phyloP scores from a whole-genome alignment of 805 yeast genomes.

The Lipomyces yamadae region DNA sequence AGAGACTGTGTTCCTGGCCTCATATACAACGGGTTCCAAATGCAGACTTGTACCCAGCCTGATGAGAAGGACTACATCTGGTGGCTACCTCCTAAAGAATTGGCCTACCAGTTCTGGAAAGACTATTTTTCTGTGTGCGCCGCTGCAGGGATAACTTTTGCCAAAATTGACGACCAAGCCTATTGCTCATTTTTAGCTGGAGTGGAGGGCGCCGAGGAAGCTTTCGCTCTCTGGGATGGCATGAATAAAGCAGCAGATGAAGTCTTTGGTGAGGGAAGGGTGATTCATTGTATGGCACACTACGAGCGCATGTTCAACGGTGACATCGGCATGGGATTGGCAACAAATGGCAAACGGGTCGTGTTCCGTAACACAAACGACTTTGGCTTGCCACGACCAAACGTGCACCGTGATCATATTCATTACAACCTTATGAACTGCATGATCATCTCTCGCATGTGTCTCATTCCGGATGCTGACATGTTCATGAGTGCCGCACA shows the following conservation, averaged over 20 bases:
- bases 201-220: slow-evolving; percentile 14
- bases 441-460: slow-evolving; percentile 9
- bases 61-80: slow-evolving; percentile 13
- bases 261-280: slow-evolving; percentile 9
- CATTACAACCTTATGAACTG: slow-evolving; percentile 14
- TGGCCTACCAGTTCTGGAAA: slow-evolving; percentile 14
- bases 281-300: slow-evolving; percentile 19
- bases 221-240: slow-evolving; percentile 16
- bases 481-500: slow-evolving; percentile 19
- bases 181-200: slow-evolving; percentile 9
- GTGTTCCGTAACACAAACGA: slow-evolving; percentile 16
- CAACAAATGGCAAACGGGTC: slow-evolving; percentile 5
- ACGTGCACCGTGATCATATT: slow-evolving; percentile 13
- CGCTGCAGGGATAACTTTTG: slow-evolving; percentile 14
- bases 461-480: slow-evolving; percentile 15
- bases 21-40: background rate
- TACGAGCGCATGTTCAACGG: slow-evolving; percentile 14
- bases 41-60: slow-evolving; percentile 6
- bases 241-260: slow-evolving; percentile 15
- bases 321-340: slow-evolving; percentile 10
- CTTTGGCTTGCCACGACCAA: slow-evolving; percentile 16
- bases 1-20: slow-evolving; percentile 3
- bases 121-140: slow-evolving; percentile 13
- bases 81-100: slow-evolving; percentile 17
- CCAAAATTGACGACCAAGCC: slow-evolving; percentile 17